A percentile compares a stretch with the other conserved stretches of the same genome.
Evolutionary conservation across 83 land plant genomes (phyloP).

Genomic region (Picea mariana): DNA sequence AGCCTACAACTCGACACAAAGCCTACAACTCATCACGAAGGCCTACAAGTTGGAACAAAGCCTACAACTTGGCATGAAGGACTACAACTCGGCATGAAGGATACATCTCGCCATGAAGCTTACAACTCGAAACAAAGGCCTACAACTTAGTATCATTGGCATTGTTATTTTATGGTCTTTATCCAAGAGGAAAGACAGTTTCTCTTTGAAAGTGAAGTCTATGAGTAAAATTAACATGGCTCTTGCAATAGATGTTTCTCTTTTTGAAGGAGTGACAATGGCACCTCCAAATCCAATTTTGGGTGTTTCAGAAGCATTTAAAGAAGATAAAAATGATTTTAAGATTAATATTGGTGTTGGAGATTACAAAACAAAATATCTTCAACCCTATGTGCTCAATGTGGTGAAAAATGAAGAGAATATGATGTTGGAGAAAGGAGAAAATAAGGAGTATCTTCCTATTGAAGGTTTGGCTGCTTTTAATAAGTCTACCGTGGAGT

Average conservation of each 20-base stretch:
- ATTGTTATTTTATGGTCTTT: no score
- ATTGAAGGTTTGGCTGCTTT: constrained; percentile 98
- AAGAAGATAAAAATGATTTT: constrained; percentile 60
- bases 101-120: no score
- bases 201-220: not conserved
- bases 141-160: no score
- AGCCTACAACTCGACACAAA: no score
- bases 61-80: no score
- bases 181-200: no score
- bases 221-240: not conserved
- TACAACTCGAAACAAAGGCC: no score
- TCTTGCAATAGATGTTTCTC: constrained; percentile 49
- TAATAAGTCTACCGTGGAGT: constrained; percentile 89
- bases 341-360: constrained; percentile 98
- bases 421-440: constrained; percentile 89
- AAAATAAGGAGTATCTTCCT: constrained; percentile 99
- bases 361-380: constrained; percentile 93
- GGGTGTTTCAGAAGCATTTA: constrained; percentile 95
- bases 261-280: constrained; percentile 84
- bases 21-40: no score
- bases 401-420: constrained; percentile 99
- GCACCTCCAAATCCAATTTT: constrained; percentile 97
- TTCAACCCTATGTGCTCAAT: constrained; percentile 93
- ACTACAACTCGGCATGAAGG: no score
- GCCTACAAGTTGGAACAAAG: no score